Evolutionary conservation across 75 land plant species (phyloP), one percentile per base, ranked within the genome.

Genomic region (Pinus taeda): DNA sequence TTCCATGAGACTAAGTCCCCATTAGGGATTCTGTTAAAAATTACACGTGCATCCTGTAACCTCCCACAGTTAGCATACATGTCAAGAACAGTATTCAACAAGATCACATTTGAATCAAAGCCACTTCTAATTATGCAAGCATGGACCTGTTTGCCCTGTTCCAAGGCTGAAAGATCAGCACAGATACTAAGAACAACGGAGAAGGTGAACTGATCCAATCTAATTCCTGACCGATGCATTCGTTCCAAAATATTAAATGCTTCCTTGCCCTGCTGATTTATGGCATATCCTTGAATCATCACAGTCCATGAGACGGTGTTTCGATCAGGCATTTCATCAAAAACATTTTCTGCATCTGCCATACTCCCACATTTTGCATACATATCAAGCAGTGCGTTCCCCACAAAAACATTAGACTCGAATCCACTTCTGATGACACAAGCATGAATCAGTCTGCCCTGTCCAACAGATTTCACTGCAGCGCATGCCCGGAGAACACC

Each of bases 51-150:
- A 20, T 69, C 57, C n/a, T 30, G 24, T 26, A 79, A 15, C 14
- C 74, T 81, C 33, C 82, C 75, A 79, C 82, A 79, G 33, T 81
- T 81, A 15, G 49, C 83, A 69, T 79, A 81, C 59, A 65, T 77
- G 53, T 81, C 83, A 17, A 81, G 42, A 17, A 81, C 75, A 17
- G 82, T 69, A 57, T 57, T 78, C 18, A 29, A 20, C 57, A 79
- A 4, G 33, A 66, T 26, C 15, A 56, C 60, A 62, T 81, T 74
- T 7, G 74, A 56, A 4, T 81, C 58, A 59, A 78, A 26, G 14
- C 74, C 62, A 59, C 45, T n/a, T 61, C 58, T 66, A 4, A 76
- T 14, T 20, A 73, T 73, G 6, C 37, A 15, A 18, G 39, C 74
- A 42, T 83, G 85, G 49, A 83, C 59, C 6, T 15, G 45, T 45